Percentiles rank a stretch among this genome's conserved stretches.
phyloP scores from a whole-genome alignment of 2,329 filamentous ascomycete genomes.

The Colletotrichum sp. region DNA sequence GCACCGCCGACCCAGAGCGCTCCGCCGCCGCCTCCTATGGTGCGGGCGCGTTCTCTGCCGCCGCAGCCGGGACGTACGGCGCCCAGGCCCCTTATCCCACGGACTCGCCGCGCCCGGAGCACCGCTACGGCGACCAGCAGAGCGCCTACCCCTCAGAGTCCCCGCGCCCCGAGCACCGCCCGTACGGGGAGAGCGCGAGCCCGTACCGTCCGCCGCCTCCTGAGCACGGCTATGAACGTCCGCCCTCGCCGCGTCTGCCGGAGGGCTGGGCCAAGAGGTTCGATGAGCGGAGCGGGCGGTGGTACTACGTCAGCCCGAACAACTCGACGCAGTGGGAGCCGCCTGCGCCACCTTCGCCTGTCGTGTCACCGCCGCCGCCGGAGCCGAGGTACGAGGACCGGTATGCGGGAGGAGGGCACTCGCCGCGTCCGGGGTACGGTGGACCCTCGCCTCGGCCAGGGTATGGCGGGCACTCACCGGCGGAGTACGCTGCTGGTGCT shows the following conservation, averaged over 20 bases:
- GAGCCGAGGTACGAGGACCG: conserved; percentile 20
- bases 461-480: conserved; percentile 13
- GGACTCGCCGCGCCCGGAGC: not conserved
- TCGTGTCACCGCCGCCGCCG: conserved; percentile 1
- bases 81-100: conserved; percentile 8
- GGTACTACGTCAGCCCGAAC: conserved; percentile 63
- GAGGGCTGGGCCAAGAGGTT: conserved; percentile 61
- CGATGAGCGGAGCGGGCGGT: conserved; percentile 58
- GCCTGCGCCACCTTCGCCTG: conserved; percentile 25
- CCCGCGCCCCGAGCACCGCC: not conserved
- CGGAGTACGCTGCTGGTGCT: conserved; percentile 17
- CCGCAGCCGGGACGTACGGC: conserved; percentile 19
- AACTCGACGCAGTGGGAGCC: conserved; percentile 63
- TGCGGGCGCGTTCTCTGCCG: not conserved
- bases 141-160: not conserved
- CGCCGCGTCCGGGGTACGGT: conserved; percentile 19
- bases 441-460: conserved; percentile 21
- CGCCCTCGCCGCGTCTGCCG: conserved; percentile 46
- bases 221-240: conserved; percentile 21
- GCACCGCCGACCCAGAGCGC: conserved; percentile 13
- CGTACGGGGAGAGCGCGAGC: conserved; percentile 7
- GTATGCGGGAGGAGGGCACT: not conserved
- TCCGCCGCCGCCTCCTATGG: not conserved
- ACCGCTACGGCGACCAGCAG: conserved; percentile 1
- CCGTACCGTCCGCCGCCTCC: not conserved